phyloP scores from a whole-genome alignment of 495 filamentous ascomycete species.

The Evansstolkia leycettana region DNA sequence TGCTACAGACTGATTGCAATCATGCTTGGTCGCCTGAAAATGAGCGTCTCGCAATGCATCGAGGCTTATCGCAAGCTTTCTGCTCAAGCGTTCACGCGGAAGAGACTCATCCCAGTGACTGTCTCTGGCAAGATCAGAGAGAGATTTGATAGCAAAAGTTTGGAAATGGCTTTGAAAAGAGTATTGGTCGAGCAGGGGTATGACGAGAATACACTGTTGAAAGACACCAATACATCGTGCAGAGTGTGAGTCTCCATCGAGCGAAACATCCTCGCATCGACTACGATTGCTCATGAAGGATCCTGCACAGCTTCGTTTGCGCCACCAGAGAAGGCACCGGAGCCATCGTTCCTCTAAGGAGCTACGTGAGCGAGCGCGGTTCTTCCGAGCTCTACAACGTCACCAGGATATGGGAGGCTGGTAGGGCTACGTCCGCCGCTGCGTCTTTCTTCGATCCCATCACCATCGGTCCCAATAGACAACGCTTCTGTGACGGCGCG shows the following conservation, averaged over 20 bases:
- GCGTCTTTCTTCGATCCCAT: conserved; percentile 36
- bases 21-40: conserved; percentile 28
- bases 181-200: conserved; percentile 21
- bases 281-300: conserved; percentile 1
- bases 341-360: conserved; percentile 28
- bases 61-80: conserved; percentile 25
- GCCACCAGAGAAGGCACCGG: conserved; percentile 28
- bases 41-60: conserved; percentile 38
- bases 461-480: conserved; percentile 16
- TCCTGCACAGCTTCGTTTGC: conserved; percentile 33
- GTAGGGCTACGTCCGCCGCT: conserved; percentile 30
- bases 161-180: conserved; percentile 29
- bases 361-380: conserved; percentile 28
- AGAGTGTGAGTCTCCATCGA: too few relatives aligned
- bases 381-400: conserved; percentile 22
- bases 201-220: conserved; percentile 24
- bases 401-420: conserved; percentile 35
- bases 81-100: conserved; percentile 24
- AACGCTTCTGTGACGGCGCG: conserved; percentile 29
- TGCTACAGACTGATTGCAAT: conserved; percentile 21
- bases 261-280: too few relatives aligned
- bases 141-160: conserved; percentile 24
- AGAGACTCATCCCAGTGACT: conserved; percentile 17
- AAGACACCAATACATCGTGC: conserved; percentile 22
- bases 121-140: conserved; percentile 20